Evolutionary conservation across 179 eudicot genomes (phyloP), one percentile per base, ranked within the genome.

Genomic region (Pouteria campechiana): DNA sequence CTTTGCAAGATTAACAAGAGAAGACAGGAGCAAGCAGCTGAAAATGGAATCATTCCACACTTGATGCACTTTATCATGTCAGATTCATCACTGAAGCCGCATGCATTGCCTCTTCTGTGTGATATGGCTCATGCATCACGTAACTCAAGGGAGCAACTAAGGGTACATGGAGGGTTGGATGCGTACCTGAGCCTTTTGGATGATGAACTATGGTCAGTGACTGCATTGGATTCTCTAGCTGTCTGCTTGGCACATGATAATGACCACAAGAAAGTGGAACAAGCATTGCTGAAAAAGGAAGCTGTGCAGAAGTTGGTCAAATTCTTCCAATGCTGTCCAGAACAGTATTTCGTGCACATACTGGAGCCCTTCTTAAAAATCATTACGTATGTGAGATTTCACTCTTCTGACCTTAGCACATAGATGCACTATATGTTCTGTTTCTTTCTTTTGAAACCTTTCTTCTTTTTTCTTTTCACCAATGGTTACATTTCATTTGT

Each of bases 111-210:
- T 20, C 63, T 92, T 52, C 65, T 92, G 40, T 92, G 95, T 41
- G 99, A 92, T 58, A 86, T 87, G 96, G 99, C 96, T 13, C 96
- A 86, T 73, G 99, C 99, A 40, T 86, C 99, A 52, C 96, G 99
- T 44, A 86, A 82, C 54, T 82, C 99, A 40, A 79, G 99, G 44
- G 99, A 92, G 59, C 99, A 92, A 36, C 50, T 92, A 48, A 69
- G 96, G 58, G 96, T 96, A 37, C 99, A 92, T 52, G 99, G 94
- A 54, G 99, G 99, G 13, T 61, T 92, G 53, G 99, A 92, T 61
- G 99, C 82, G 24, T 92, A 92, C 61, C 43, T 92, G 32, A 82
- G 88, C 61, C 66, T 92, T 37, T 96, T 92, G 54, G 94, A 92
- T 68, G 96, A 92, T 42, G 78, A 77, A 38, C 42, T 83, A 23